Percentiles rank a stretch among this genome's conserved stretches.
Evolutionary conservation across 202 grass and related monocot species (phyloP).

Genomic region (Elaeis oleifera): DNA sequence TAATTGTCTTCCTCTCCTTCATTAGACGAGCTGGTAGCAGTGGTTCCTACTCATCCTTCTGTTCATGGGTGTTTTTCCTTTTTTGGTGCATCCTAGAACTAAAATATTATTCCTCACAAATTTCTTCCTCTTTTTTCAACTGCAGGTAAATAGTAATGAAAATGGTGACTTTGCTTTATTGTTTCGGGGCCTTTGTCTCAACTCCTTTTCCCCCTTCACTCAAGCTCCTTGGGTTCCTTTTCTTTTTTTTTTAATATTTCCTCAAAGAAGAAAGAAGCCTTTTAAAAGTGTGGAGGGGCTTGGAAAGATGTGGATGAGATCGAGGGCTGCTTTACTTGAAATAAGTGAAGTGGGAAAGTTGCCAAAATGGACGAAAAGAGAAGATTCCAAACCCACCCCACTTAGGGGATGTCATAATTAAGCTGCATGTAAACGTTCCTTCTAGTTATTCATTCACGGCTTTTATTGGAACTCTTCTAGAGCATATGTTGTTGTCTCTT

Average conservation of each 20-base stretch:
- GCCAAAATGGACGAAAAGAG: not conserved
- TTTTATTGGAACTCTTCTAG: too few relatives aligned
- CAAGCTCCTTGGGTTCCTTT: slow-evolving; percentile 13
- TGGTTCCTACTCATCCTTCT: not conserved
- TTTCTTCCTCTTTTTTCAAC: too few relatives aligned
- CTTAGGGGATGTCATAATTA: too few relatives aligned
- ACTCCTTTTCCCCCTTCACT: slow-evolving; percentile 23
- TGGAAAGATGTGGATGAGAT: not conserved
- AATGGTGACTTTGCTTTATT: not conserved
- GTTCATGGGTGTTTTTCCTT: too few relatives aligned
- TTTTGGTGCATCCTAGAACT: too few relatives aligned
- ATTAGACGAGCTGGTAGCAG: not conserved
- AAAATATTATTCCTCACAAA: too few relatives aligned
- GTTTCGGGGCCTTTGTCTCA: slow-evolving; percentile 29
- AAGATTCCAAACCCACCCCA: not conserved
- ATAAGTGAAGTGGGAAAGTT: not conserved
- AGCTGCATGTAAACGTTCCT: too few relatives aligned
- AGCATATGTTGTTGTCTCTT: too few relatives aligned
- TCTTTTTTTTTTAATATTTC: slow-evolving; percentile 18
- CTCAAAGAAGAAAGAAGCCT: slow-evolving; percentile 3
- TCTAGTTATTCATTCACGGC: too few relatives aligned
- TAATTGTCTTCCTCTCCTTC: slow-evolving; percentile 17
- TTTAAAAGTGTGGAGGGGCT: slow-evolving; percentile 3
- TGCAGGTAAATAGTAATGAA: too few relatives aligned
- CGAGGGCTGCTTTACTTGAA: not conserved